Evolutionary conservation across 306 rosid genomes (phyloP).

Genomic region (Quercus rubra): DNA sequence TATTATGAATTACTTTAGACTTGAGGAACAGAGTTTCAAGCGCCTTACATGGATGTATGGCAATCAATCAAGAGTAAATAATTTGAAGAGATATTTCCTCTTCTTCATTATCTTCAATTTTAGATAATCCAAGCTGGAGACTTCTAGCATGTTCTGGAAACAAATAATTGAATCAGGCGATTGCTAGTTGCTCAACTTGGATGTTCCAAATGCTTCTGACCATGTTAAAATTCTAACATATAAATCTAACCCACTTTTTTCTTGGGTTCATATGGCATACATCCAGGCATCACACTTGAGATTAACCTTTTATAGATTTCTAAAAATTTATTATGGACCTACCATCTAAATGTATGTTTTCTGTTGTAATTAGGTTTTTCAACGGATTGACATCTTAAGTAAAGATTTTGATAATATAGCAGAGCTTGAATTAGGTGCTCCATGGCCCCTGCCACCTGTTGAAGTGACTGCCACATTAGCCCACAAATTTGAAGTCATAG

Average conservation of each 20-base stretch:
- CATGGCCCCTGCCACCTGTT: slow-evolving; percentile 81
- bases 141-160: neutral
- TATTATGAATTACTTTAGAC: neutral
- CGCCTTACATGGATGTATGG: neutral
- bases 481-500: slow-evolving; percentile 89
- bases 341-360: neutral
- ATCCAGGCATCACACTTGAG: neutral
- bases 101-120: neutral
- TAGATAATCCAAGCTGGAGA: neutral
- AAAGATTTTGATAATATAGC: slow-evolving; percentile 89
- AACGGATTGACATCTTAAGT: slow-evolving; percentile 77
- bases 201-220: neutral
- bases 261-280: neutral
- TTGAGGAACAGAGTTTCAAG: neutral
- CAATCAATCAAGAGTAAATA: neutral
- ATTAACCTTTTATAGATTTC: neutral
- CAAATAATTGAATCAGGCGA: neutral
- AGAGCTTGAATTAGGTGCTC: slow-evolving; percentile 80
- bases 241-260: neutral
- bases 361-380: slow-evolving; percentile 65
- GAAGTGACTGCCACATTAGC: slow-evolving; percentile 87
- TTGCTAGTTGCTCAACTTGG: neutral
- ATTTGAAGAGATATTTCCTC: neutral
- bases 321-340: neutral
- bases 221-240: neutral